Evolutionary conservation across 139 green algal species (phyloP), one percentile per base, ranked within the genome.

Genomic region (Limnomonas spitsbergensis): DNA sequence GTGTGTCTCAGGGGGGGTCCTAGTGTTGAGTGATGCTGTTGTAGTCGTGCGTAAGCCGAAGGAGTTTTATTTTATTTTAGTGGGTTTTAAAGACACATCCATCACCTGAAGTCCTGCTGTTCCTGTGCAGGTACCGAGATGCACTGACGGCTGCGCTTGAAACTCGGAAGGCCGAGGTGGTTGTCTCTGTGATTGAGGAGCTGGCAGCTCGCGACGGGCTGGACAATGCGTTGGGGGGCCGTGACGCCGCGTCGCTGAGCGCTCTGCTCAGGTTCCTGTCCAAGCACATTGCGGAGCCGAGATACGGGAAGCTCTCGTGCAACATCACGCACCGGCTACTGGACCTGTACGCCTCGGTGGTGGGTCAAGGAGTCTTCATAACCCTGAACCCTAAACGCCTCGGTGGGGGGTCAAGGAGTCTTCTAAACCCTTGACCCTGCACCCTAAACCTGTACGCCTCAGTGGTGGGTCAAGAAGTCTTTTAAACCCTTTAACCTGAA

Each of bases 131-230:
- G 66, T 92, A 94, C 61, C 29, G 81, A 0, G 94, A 94, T 4
- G 94, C 95, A 1, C 80, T 98, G 53, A 88, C 94, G 68, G 89
- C 91, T 0, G 92, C 94, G 1, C 78, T 98, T 32, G 69, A 54
- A 20, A 88, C 78, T 0, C 40, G 82, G 26, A 74, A 85, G 1
- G 80, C 88, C 36, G 89, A 94, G 76, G 88, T 97, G 67, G 85
- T 97, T 68, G 85, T 87, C 40, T 80, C 71, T n/a, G 80, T 98
- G 72, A 36, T 97, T 37, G 93, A 97, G 47, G 92, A 97, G 83
- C 88, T 98, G 32, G 85, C 81, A 7, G 80, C 78, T 4, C 81
- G 93, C 1, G 88, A 84, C 3, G 92, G 81, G 1, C 73, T 98
- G n/a, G 32, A 52, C 9, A 74, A 79, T 4, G 93, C 92, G 4